Percentiles rank a stretch among this genome's conserved stretches.
Conservation (phyloP, 2,329 filamentous ascomycete species). For the Hyphodiscus sp. region DNA sequence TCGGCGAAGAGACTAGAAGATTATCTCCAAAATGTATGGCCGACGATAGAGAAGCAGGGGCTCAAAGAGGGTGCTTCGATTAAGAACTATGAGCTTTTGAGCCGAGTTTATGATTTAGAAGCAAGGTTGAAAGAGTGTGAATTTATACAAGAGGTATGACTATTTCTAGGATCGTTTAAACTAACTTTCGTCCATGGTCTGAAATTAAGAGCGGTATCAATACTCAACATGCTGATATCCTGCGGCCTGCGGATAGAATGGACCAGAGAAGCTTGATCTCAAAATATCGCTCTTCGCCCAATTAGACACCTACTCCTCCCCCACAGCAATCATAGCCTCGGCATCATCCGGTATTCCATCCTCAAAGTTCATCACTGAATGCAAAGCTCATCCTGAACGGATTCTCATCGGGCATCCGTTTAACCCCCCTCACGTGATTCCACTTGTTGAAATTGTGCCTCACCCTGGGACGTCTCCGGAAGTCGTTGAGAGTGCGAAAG, state of each 20-base stretch:
- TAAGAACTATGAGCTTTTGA: constrained; percentile 1
- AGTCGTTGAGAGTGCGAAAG: constrained; percentile 30
- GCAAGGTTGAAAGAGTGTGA: background rate
- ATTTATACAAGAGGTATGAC: background rate
- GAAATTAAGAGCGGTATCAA: background rate
- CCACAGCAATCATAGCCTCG: constrained; percentile 34
- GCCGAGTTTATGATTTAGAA: background rate
- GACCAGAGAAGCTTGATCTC: constrained; percentile 34
- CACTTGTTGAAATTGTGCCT: constrained; percentile 40
- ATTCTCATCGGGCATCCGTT: constrained; percentile 40
- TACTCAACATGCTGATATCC: constrained; percentile 19
- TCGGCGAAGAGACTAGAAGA: constrained; percentile 25
- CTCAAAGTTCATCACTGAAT: constrained; percentile 26
- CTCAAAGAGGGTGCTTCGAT: background rate
- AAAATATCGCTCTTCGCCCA: constrained; percentile 33
- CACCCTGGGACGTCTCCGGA: constrained; percentile 27
- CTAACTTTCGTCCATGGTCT: background rate
- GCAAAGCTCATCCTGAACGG: constrained; percentile 27
- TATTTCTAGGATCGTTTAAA: background rate
- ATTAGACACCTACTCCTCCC: constrained; percentile 28
- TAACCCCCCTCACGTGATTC: constrained; percentile 42
- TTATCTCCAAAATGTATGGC: constrained; percentile 13
- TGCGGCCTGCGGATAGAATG: constrained; percentile 10
- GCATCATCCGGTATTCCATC: constrained; percentile 34
- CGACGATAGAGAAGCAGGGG: constrained; percentile 2